Percentiles rank a stretch among this genome's conserved stretches.
These are phyloP conservation scores for Populus deltoides DNA, from an alignment of 345 rosid species.

Conservation along the genomic window DNA sequence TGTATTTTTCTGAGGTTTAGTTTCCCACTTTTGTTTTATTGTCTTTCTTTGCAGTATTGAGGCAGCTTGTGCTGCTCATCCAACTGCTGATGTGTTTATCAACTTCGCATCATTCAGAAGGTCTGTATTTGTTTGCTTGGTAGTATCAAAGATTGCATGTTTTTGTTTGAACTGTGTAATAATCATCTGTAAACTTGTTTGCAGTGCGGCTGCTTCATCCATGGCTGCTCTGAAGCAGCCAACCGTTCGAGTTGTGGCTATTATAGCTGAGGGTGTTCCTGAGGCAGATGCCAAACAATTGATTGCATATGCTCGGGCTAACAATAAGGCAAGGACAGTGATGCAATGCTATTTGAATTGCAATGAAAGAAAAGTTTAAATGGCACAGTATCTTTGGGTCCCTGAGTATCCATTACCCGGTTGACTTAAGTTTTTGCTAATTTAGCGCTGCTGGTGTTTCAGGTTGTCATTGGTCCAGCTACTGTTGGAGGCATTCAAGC, in stretches of 20 bases:
- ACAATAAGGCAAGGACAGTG: constrained; percentile 65
- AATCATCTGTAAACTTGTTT: constrained; percentile 15
- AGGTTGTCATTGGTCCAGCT: constrained; percentile 99
- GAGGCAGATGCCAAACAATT: constrained; percentile 90
- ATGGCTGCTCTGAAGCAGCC: constrained; percentile 95
- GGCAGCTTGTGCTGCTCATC: constrained; percentile 92
- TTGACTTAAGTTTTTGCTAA: constrained; percentile 2
- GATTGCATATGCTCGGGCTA: constrained; percentile 87
- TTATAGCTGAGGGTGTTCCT: constrained; percentile 99
- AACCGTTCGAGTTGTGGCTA: constrained; percentile 88
- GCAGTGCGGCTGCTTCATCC: constrained; percentile 96
- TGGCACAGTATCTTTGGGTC: not conserved
- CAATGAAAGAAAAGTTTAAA: not conserved
- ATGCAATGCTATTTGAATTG: not conserved
- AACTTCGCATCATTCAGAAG: constrained; percentile 96
- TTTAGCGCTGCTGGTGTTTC: constrained; percentile 21
- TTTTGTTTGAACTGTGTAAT: constrained; percentile 7
- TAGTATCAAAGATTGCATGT: not conserved
- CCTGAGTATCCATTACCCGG: not conserved
- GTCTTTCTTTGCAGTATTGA: constrained; percentile 60
- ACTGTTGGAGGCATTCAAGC: constrained; percentile 98
- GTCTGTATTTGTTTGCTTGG: constrained; percentile 23
- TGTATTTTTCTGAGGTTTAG: not conserved
- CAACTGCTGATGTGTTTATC: constrained; percentile 94
- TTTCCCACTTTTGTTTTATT: constrained; percentile 2